A percentile compares a stretch with the other conserved stretches of the same genome.
phyloP scores from a whole-genome alignment of 208 protist species.

The Lotmaria passim region DNA sequence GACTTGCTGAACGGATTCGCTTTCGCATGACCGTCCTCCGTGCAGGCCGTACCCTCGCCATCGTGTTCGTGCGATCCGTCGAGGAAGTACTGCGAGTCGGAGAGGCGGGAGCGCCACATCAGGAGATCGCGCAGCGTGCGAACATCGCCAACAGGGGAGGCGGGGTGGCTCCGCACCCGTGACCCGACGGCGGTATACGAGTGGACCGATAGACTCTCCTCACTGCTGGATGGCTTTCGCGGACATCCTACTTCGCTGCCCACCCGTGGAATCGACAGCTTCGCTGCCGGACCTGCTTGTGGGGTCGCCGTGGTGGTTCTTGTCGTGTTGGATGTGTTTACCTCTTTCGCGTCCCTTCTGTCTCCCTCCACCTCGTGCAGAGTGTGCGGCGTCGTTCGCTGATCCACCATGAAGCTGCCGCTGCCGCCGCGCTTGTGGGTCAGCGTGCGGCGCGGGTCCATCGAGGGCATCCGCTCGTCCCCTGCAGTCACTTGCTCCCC shows the following conservation, averaged over 20 bases:
- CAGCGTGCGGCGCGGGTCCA: neutral
- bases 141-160: slow-evolving; percentile 4
- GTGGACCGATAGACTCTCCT: neutral
- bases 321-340: too few species aligned
- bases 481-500: neutral
- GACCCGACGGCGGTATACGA: neutral
- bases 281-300: too few species aligned
- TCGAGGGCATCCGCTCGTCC: neutral
- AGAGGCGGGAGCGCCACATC: slow-evolving; percentile 24
- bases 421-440: neutral
- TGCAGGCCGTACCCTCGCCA: too few species aligned
- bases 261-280: too few species aligned
- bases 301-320: too few species aligned
- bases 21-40: neutral
- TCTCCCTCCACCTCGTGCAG: too few species aligned
- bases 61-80: neutral
- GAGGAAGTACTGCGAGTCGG: neutral
- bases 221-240: neutral
- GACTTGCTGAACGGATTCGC: neutral
- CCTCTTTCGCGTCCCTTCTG: too few species aligned
- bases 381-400: too few species aligned
- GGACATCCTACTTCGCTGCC: too few species aligned
- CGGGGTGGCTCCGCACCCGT: neutral
- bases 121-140: slow-evolving; percentile 18
- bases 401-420: neutral